phyloP scores from a whole-genome alignment of 129 eudicot genomes.

The Flaveria sonorensis region DNA sequence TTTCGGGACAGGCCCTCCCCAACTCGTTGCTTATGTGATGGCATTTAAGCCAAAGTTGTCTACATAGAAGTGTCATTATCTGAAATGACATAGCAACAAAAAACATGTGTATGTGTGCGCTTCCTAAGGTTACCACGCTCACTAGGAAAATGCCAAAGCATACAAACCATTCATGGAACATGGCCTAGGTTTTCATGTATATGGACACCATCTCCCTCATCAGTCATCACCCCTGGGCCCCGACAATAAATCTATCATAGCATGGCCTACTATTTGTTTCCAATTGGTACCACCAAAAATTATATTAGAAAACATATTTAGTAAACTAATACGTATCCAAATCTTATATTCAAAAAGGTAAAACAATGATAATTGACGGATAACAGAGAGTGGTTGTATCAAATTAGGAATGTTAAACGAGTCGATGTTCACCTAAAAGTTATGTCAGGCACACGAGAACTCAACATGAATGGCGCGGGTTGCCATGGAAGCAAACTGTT shows the following conservation, averaged over 20 bases:
- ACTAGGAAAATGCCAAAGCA: constrained; percentile 22
- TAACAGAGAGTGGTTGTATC: too few species aligned
- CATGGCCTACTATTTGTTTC: constrained; percentile 11
- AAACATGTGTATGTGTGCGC: constrained; percentile 20
- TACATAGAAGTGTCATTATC: neutral
- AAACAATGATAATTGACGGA: too few species aligned
- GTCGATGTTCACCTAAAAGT: too few species aligned
- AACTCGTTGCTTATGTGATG: neutral
- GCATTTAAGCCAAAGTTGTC: neutral
- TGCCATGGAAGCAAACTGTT: too few species aligned
- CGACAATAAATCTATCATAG: neutral
- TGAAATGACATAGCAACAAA: neutral
- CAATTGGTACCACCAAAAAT: neutral
- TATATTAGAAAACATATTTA: neutral
- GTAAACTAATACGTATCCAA: neutral
- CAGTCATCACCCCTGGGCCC: too few species aligned
- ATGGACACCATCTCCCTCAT: neutral
- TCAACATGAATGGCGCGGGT: too few species aligned
- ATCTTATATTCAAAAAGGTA: neutral
- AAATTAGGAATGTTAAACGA: too few species aligned
- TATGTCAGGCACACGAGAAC: too few species aligned
- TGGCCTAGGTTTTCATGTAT: neutral
- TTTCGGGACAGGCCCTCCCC: too few species aligned
- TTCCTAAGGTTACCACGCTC: constrained; percentile 21
- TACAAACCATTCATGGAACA: constrained; percentile 17